A percentile compares a stretch with the other conserved stretches of the same genome.
Conservation (phyloP, 345 rosid species). For the Linum tenue region DNA sequence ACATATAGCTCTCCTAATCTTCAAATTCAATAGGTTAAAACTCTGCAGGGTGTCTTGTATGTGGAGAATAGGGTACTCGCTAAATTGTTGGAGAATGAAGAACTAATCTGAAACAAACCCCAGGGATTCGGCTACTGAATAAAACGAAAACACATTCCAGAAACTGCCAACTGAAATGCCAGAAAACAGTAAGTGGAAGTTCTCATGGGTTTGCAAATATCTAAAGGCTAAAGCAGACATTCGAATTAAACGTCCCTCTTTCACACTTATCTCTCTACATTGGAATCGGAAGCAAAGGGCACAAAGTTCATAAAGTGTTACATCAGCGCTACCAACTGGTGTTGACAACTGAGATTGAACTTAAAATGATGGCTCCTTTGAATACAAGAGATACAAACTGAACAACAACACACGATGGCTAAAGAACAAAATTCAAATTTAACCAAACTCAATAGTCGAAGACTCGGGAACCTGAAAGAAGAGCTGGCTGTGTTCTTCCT, state of each 20-base stretch:
- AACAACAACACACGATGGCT: neutral
- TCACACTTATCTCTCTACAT: too few species aligned
- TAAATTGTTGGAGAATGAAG: neutral
- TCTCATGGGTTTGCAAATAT: too few species aligned
- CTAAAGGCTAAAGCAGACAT: too few species aligned
- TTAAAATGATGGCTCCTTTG: neutral
- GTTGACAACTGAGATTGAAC: neutral
- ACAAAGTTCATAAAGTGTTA: too few species aligned
- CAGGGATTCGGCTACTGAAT: neutral
- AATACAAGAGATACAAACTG: neutral
- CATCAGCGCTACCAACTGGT: too few species aligned
- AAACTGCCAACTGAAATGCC: too few species aligned
- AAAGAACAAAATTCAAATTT: neutral
- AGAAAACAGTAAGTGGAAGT: too few species aligned
- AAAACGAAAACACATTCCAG: neutral
- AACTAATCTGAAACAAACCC: neutral
- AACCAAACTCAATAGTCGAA: neutral
- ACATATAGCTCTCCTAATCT: too few species aligned
- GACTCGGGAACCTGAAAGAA: constrained; percentile 51
- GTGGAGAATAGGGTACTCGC: neutral
- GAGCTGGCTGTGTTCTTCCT: constrained; percentile 58
- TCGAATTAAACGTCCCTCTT: too few species aligned
- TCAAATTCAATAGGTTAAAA: too few species aligned
- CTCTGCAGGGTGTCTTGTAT: too few species aligned
- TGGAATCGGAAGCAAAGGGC: too few species aligned